Conservation (phyloP, 352 stramenopile genomes). For the Pythium phragmiticola region DNA sequence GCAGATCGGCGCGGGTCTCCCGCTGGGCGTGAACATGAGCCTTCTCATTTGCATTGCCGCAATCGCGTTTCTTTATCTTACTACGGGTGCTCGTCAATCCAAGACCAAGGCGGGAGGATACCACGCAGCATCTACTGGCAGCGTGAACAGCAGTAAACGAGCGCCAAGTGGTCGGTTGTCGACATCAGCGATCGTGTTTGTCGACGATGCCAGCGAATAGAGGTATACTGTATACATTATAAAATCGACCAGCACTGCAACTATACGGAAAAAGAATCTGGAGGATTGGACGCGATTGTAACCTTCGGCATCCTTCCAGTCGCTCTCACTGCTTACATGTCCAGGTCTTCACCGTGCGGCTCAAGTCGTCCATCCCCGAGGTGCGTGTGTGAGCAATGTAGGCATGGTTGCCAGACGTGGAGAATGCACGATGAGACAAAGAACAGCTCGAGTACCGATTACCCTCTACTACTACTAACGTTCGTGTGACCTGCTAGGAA, state of each 20-base stretch:
- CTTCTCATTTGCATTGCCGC: constrained; percentile 54
- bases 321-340: constrained; percentile 7
- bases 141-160: constrained; percentile 31
- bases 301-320: background rate
- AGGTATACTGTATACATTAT: background rate
- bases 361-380: too few species aligned
- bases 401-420: too few species aligned
- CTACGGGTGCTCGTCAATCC: constrained; percentile 23
- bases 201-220: constrained; percentile 74
- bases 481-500: too few species aligned
- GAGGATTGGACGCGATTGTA: background rate
- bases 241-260: background rate
- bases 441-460: too few species aligned
- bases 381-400: too few species aligned
- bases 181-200: constrained; percentile 63
- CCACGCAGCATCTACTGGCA: constrained; percentile 30
- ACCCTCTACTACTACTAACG: too few species aligned
- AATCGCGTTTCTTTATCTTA: constrained; percentile 52
- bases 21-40: constrained; percentile 67
- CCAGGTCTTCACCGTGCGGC: background rate
- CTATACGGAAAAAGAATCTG: background rate
- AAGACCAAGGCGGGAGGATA: constrained; percentile 31
- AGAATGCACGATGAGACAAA: too few species aligned
- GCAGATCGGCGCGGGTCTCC: constrained; percentile 64
- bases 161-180: constrained; percentile 21